Percentiles rank a stretch among this genome's conserved stretches.
Evolutionary conservation across 129 eudicot genomes (phyloP).

Genomic region (Logfia minima): DNA sequence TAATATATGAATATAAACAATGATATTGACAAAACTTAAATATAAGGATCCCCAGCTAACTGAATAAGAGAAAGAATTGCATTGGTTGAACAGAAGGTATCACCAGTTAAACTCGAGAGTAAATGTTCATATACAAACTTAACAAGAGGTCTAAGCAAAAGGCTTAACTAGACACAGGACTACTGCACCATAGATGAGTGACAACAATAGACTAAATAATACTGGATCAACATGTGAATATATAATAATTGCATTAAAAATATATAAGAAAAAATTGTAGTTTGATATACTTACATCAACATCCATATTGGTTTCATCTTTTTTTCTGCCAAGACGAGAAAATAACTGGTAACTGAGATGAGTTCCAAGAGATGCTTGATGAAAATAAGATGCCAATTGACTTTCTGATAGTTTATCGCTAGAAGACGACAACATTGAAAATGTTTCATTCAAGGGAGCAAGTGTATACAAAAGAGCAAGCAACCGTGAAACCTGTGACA

Average conservation of each 20-base stretch:
- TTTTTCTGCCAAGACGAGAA: constrained; percentile 40
- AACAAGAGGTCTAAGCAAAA: constrained; percentile 14
- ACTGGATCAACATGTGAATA: neutral
- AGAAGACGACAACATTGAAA: constrained; percentile 38
- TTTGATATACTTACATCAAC: constrained; percentile 46
- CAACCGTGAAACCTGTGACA: constrained; percentile 77
- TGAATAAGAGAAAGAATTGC: neutral
- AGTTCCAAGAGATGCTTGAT: constrained; percentile 86
- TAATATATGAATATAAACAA: neutral
- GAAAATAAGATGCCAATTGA: constrained; percentile 83
- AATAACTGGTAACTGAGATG: constrained; percentile 59
- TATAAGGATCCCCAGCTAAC: neutral
- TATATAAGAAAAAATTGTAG: neutral
- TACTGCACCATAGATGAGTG: neutral
- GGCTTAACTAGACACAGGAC: neutral
- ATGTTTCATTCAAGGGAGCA: constrained; percentile 39
- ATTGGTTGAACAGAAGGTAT: neutral
- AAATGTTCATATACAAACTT: neutral
- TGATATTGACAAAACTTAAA: neutral
- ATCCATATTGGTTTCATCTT: constrained; percentile 27
- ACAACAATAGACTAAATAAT: neutral
- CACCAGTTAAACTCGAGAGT: neutral
- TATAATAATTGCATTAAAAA: neutral
- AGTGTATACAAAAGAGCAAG: constrained; percentile 64
- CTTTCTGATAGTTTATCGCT: constrained; percentile 47